These are phyloP conservation scores for Iodosphaeria phyllophila DNA, from an alignment of 2,329 filamentous ascomycete species.

Conservation along the genomic window DNA sequence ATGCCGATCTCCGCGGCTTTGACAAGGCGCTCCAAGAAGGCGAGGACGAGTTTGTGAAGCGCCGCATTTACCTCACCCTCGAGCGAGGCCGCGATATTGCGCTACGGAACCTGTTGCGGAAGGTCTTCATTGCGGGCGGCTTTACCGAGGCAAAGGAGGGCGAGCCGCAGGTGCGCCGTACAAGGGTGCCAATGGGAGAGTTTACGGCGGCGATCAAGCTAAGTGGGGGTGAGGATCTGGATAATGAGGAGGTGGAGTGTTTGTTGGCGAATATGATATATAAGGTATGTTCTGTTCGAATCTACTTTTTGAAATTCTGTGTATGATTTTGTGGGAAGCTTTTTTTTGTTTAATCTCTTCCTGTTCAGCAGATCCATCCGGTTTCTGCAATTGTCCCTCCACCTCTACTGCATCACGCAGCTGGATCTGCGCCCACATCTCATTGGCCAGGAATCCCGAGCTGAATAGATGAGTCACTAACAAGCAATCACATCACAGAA, in stretches of 20 bases:
- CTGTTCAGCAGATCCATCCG: no score
- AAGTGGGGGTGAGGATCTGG: constrained; percentile 47
- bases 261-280: constrained; percentile 93
- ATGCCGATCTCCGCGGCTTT: constrained; percentile 67
- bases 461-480: constrained; percentile 15
- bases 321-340: no score
- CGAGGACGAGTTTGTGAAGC: constrained; percentile 84
- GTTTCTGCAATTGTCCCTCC: no score
- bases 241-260: constrained; percentile 89
- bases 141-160: constrained; percentile 62
- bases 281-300: constrained; percentile 68
- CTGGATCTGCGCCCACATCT: no score
- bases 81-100: constrained; percentile 86
- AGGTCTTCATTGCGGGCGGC: constrained; percentile 73
- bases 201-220: constrained; percentile 74
- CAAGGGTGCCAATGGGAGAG: constrained; percentile 64
- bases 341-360: no score
- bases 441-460: constrained; percentile 7
- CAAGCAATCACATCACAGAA: constrained; percentile 41
- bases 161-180: constrained; percentile 43
- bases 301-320: no score
- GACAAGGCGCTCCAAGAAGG: constrained; percentile 63
- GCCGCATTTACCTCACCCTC: constrained; percentile 83
- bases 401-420: no score
- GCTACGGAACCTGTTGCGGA: constrained; percentile 76